Percentiles rank a stretch among this genome's conserved stretches.
phyloP scores from a whole-genome alignment of 371 early-diverging fungal species.

The Mortierella sp. region DNA sequence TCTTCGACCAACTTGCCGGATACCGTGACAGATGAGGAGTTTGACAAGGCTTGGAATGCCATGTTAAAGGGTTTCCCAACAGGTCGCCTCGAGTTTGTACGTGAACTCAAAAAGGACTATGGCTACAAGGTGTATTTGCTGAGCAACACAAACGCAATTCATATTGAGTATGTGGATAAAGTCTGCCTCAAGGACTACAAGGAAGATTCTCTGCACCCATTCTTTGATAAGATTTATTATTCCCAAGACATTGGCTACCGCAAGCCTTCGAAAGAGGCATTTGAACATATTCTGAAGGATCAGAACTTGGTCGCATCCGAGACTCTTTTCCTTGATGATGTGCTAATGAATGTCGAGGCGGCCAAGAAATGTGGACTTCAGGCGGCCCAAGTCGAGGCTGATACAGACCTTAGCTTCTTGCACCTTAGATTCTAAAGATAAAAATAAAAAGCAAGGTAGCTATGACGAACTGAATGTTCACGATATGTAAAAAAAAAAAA shows the following conservation, averaged over 20 bases:
- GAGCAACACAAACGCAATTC: conserved; percentile 54
- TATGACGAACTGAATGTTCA: neutral
- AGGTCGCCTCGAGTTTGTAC: conserved; percentile 48
- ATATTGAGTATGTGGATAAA: conserved; percentile 40
- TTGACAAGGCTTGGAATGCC: conserved; percentile 53
- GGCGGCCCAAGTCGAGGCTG: conserved; percentile 51
- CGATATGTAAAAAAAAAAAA: too few relatives aligned
- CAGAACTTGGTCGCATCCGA: conserved; percentile 26
- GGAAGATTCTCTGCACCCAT: conserved; percentile 29
- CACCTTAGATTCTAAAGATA: conserved; percentile 41
- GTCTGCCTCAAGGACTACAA: conserved; percentile 35
- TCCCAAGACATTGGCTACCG: conserved; percentile 46
- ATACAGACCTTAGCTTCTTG: conserved; percentile 45
- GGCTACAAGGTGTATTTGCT: conserved; percentile 47
- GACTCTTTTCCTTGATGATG: conserved; percentile 47
- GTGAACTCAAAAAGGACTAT: conserved; percentile 33
- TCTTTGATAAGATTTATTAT: conserved; percentile 48
- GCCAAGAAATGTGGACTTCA: conserved; percentile 47
- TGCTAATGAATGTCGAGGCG: conserved; percentile 50
- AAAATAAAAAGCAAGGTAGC: too few relatives aligned
- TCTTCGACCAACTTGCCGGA: conserved; percentile 38
- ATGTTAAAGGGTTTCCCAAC: conserved; percentile 48
- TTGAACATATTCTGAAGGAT: conserved; percentile 43
- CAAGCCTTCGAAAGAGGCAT: conserved; percentile 49
- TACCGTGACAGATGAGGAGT: conserved; percentile 37